Conservation (phyloP, 192 early-diverging fungal species). For the Lunasporangiospora selenospora region DNA sequence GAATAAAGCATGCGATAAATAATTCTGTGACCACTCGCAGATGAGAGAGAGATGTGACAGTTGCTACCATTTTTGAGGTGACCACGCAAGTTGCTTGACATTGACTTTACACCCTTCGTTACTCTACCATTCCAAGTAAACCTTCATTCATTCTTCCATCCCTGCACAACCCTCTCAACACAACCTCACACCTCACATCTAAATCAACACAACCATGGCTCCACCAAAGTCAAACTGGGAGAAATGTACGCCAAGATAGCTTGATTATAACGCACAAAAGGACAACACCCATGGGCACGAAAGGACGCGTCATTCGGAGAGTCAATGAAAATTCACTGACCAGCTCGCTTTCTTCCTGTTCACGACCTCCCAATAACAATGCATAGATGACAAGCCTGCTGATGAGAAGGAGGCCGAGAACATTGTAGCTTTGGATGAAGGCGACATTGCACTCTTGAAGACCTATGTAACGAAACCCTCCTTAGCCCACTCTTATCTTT, state of each 20-base stretch:
- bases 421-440: constrained; percentile 91
- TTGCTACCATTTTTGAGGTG: no score
- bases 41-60: no score
- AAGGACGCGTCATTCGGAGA: no score
- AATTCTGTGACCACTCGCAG: no score
- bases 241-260: constrained; percentile 77
- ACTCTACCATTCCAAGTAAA: no score
- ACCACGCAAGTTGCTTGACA: no score
- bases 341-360: no score
- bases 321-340: neutral
- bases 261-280: neutral
- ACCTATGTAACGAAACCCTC: constrained; percentile 92
- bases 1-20: no score
- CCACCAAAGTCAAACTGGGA: constrained; percentile 97
- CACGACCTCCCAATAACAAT: neutral
- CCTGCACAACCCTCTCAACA: no score
- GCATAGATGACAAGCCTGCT: constrained; percentile 76
- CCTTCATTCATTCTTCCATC: no score
- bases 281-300: no score
- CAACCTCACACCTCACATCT: neutral
- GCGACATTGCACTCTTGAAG: constrained; percentile 90
- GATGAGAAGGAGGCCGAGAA: constrained; percentile 86
- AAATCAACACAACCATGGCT: constrained; percentile 53
- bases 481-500: neutral
- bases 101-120: no score